Base-by-base conservation (phyloP, 75 land plant genomes). In the Pinus albicaulis region DNA sequence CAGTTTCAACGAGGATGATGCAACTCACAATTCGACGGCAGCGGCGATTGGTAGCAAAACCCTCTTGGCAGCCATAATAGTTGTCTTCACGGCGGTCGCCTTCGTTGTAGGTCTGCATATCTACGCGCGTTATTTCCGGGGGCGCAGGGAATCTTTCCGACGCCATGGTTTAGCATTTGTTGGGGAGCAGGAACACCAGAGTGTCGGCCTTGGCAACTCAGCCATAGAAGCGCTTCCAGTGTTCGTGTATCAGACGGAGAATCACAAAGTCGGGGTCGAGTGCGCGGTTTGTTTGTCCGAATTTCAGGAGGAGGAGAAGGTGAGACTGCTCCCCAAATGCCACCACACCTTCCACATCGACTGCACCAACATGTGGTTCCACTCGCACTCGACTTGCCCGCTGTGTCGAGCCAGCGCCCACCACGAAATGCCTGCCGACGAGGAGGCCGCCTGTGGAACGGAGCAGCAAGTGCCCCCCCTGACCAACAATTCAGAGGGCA, bases 251-350 rank as follows among this genome's bases (percentile, higher is more conserved):
- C 41, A 22, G 19, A 12, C 52, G 2, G 71, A 38, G 71, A 66
- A 66, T 66, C n/a, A 38, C 23, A 66, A 38, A 20, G 77, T 75
- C 44, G 80, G 74, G 4, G 74, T 78, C 24, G 83, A 78, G 59
- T 91, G 93, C 77, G 87, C 87, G 25, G 81, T 91, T 22, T 91
- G 93, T 77, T 76, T 91, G 82, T 52, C 57, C 53, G 92, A 86
- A 28, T 91, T 86, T 15, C 74, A 84, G 76, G 87, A 81, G 13
- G 58, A 76, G 8, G 89, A 87, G 55, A 70, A 69, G 38, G 83
- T 52, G 1, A 70, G 87, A 55, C 20, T 68, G 14, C 74, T 87
- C 34, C 89, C 89, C 17, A 73, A 82, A n/a, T 87, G 89, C 79
- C 38, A 71, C 24, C 89, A 87, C 58, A 59, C 19, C 20, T 87